Evolutionary conservation across 768 basidiomycete genomes (phyloP), one percentile per base, ranked within the genome.

Genomic region (Rhizopogon salebrosus): DNA sequence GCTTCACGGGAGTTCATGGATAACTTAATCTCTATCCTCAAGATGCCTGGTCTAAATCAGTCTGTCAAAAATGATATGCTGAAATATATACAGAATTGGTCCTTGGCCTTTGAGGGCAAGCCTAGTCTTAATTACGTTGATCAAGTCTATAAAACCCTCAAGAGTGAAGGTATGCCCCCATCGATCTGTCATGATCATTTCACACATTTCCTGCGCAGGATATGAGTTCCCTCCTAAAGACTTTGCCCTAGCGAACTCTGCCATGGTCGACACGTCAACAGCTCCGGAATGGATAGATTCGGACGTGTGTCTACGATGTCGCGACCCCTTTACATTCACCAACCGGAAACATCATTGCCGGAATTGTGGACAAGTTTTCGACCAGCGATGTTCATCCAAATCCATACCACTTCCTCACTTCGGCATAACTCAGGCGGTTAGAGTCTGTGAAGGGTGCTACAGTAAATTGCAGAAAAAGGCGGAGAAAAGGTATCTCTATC

Each of bases 281-380:
- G 90, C 97, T 0, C 97, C 97, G 2, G 91, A 95, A 65, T 99
- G 97, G 97, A 88, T 92, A 40, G 95, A 98, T 66, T 93, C 93
- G 0, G 92, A 97, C 41, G 82, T 94, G 14, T 99, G 97, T 67
- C 81, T 95, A 53, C 84, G 93, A 18, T 99, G 97, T 68, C 82
- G 97, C 16, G 85, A 89, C 0, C 67, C 91, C 0, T 99, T 99
- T 69, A 82, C 85, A 0, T 94, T 98, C 66, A 97, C 94, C 27
- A 98, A 98, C 65, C 82, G 97, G 48, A 98, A 98, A 66, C 97
- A 99, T 62, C 97, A 99, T 63, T 99, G 97, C 66, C 84, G 97
- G 13, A 98, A 98, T 67, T 99, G 97, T 70, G 97, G 97, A 7
- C 86, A 88, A 65, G 93, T 98, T 13, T 98, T 97, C 64, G 95